phyloP scores from a whole-genome alignment of 2,329 filamentous ascomycete species.

The Tympanopsis confertula region DNA sequence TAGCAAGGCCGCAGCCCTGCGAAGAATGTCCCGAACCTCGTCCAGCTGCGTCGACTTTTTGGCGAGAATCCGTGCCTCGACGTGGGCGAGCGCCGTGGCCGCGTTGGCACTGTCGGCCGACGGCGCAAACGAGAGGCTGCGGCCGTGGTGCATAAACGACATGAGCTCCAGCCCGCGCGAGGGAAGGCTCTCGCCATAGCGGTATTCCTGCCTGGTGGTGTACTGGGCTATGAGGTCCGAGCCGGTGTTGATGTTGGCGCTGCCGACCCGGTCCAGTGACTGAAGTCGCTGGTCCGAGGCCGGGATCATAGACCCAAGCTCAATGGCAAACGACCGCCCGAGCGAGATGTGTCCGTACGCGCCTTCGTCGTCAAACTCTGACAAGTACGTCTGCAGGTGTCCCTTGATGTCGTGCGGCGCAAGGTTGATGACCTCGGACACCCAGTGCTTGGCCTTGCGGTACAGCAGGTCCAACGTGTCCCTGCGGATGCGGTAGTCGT shows the following conservation, averaged over 20 bases:
- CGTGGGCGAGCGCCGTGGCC: slow-evolving; percentile 55
- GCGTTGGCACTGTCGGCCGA: slow-evolving; percentile 43
- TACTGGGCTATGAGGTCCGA: slow-evolving; percentile 97
- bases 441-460: slow-evolving; percentile 68
- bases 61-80: slow-evolving; percentile 60
- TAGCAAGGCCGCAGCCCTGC: slow-evolving; percentile 77
- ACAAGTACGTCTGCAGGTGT: slow-evolving; percentile 86
- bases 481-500: slow-evolving; percentile 75
- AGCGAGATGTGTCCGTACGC: slow-evolving; percentile 85
- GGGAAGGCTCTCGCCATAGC: slow-evolving; percentile 67
- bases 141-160: slow-evolving; percentile 42
- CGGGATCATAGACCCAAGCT: slow-evolving; percentile 84
- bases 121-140: slow-evolving; percentile 37
- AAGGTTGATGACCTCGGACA: slow-evolving; percentile 66
- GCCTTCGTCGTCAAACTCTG: slow-evolving; percentile 85
- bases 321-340: slow-evolving; percentile 83
- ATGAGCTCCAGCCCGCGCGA: slow-evolving; percentile 58
- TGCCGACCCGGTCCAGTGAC: slow-evolving; percentile 66
- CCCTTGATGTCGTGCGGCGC: slow-evolving; percentile 92
- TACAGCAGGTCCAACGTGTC: slow-evolving; percentile 70
- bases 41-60: slow-evolving; percentile 59
- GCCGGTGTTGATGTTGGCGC: slow-evolving; percentile 72
- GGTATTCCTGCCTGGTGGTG: slow-evolving; percentile 89
- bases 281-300: slow-evolving; percentile 73
- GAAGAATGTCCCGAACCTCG: slow-evolving; percentile 72